Percentiles rank a stretch among this genome's conserved stretches.
These are phyloP conservation scores for Fomitopsis pulvina DNA, from an alignment of 768 basidiomycete genomes.

Conservation along the genomic window DNA sequence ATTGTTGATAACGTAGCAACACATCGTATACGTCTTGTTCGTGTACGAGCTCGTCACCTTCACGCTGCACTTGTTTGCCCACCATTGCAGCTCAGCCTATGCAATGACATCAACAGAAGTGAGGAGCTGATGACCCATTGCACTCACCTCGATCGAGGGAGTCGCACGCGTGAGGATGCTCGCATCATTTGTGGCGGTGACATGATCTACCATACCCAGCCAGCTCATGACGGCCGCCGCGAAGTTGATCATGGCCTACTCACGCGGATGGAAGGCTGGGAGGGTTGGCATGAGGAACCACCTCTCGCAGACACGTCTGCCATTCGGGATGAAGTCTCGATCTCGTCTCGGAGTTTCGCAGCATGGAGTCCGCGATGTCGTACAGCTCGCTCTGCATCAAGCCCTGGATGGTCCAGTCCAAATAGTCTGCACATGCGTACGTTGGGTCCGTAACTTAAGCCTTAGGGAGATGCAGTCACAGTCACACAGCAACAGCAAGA, in stretches of 20 bases:
- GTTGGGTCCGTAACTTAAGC: background rate
- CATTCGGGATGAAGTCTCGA: slow-evolving; percentile 89
- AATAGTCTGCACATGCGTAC: slow-evolving; percentile 36
- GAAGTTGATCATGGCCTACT: slow-evolving; percentile 10
- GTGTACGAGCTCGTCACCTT: slow-evolving; percentile 67
- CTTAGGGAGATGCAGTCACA: background rate
- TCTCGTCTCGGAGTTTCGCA: slow-evolving; percentile 93
- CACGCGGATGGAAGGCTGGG: slow-evolving; percentile 85
- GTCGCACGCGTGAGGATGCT: slow-evolving; percentile 73
- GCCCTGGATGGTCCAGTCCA: slow-evolving; percentile 84
- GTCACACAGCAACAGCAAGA: too few species aligned
- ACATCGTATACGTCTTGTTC: slow-evolving; percentile 56
- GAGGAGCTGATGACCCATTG: background rate
- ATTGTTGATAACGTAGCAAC: slow-evolving; percentile 73
- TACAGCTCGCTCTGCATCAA: slow-evolving; percentile 76
- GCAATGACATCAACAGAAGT: background rate
- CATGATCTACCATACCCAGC: slow-evolving; percentile 50
- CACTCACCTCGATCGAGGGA: slow-evolving; percentile 70
- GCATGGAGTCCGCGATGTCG: slow-evolving; percentile 63
- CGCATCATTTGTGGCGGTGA: slow-evolving; percentile 62
- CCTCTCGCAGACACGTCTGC: slow-evolving; percentile 64
- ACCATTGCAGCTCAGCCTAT: slow-evolving; percentile 80
- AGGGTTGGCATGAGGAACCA: slow-evolving; percentile 42
- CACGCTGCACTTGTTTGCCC: slow-evolving; percentile 66
- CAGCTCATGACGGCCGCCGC: too few species aligned